phyloP scores from a whole-genome alignment of 805 yeast species.

The Candida silvicultrix region DNA sequence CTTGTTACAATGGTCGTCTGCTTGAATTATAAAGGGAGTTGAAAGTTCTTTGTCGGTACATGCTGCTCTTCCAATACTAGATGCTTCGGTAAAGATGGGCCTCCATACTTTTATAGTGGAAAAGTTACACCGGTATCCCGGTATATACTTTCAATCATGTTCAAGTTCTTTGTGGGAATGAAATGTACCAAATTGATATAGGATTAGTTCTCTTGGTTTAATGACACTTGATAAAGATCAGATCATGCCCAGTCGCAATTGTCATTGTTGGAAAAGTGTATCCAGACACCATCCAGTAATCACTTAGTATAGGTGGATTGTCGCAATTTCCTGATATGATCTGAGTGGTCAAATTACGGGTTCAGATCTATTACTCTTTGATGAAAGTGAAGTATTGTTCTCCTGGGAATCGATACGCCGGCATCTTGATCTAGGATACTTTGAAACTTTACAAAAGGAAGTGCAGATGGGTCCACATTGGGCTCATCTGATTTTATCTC shows the following conservation, averaged over 20 bases:
- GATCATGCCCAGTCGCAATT: background rate
- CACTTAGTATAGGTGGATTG: too few species aligned
- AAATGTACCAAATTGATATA: too few species aligned
- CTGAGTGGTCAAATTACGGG: background rate
- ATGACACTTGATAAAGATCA: background rate
- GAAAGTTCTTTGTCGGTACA: background rate
- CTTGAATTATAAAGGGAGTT: background rate
- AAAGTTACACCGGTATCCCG: background rate
- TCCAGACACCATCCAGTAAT: background rate
- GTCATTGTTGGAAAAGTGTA: background rate
- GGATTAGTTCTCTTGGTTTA: too few species aligned
- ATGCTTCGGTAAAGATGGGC: background rate
- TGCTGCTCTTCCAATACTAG: background rate
- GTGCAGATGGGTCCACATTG: background rate
- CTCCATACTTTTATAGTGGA: too few species aligned
- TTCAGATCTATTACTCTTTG: background rate
- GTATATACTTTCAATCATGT: background rate
- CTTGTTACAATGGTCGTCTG: background rate
- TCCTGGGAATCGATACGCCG: background rate
- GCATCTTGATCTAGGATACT: background rate
- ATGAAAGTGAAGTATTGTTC: background rate
- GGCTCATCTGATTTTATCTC: background rate
- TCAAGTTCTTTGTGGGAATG: background rate
- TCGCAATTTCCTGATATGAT: background rate
- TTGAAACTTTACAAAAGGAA: background rate